Conservation (phyloP, 1,284 basidiomycete species). For the Pseudozyma sp. region DNA sequence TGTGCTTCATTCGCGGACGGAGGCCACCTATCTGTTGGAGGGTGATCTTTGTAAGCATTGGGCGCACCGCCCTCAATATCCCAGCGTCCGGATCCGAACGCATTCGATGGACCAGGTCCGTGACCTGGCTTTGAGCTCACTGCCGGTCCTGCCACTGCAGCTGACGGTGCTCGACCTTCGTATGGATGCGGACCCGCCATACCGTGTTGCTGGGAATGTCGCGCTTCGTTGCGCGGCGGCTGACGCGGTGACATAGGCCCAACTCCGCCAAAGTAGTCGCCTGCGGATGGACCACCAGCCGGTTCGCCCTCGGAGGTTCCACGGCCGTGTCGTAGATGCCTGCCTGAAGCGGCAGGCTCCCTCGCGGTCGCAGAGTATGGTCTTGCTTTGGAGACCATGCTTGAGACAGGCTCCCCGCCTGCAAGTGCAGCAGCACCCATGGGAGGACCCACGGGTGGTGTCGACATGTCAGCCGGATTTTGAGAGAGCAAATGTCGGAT, state of each 20-base stretch:
- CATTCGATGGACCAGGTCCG: not conserved
- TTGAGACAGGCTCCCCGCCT: constrained; percentile 3
- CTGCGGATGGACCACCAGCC: not conserved
- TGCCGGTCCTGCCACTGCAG: constrained; percentile 4
- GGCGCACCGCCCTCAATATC: constrained; percentile 15
- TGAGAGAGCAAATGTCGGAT: constrained; percentile 43
- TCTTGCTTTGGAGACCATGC: constrained; percentile 2
- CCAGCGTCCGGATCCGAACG: constrained; percentile 23
- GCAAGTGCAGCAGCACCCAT: constrained; percentile 11
- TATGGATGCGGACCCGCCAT: constrained; percentile 10
- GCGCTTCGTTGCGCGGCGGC: constrained; percentile 14
- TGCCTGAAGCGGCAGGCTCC: constrained; percentile 8
- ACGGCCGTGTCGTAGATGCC: constrained; percentile 18
- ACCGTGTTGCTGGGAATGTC: constrained; percentile 13
- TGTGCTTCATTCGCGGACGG: constrained; percentile 20
- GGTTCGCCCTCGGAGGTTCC: constrained; percentile 11
- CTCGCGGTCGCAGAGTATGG: constrained; percentile 7
- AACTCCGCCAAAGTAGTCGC: constrained; percentile 23
- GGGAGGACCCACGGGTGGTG: constrained; percentile 22
- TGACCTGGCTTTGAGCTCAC: constrained; percentile 4
- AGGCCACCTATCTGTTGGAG: constrained; percentile 15
- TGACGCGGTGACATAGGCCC: constrained; percentile 31
- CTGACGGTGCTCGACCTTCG: constrained; percentile 12
- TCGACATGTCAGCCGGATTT: constrained; percentile 24
- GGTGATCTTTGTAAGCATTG: constrained; percentile 10